Evolutionary conservation across 805 yeast species (phyloP), one percentile per base, ranked within the genome.

Genomic region (Groenewaldozyma tartarivorans): DNA sequence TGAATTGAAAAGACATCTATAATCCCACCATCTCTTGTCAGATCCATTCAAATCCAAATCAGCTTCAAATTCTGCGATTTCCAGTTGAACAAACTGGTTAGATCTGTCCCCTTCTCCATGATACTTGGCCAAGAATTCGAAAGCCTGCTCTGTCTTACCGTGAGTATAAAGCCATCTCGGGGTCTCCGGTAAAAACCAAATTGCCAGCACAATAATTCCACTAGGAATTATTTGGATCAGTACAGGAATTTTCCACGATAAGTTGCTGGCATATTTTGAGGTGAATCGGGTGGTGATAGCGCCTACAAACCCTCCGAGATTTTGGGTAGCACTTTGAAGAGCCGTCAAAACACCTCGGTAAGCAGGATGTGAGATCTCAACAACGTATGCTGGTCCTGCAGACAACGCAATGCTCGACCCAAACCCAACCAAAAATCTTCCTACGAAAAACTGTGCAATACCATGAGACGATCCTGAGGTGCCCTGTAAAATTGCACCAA

Each of bases 291-390:
- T 29, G 15, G 42, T 49, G 21, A 43, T 47, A 3, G 48, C 37
- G 24, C 46, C 42, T 16, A 44, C 27, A 33, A 49, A 41, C n/a
- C 49, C 43, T 2, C 48, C 49, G 22, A 46, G 35, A 38, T 44
- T 44, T 24, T 47, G 45, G 26, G 45, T 39, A 16, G 45, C 32
- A 27, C 48, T 47, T 24, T 46, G 40, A 13, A 40, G 17, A 13
- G 47, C 53, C n/a, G 53, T 43, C 29, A 49, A 17, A 7, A 43
- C 41, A 20, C 52, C 53, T 37, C 49, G 40, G 35, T 46, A 43
- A n/a, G 47, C 42, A 31, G 49, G 49, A 33, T 45, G 49, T 9
- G 50, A 41, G 15, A 47, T 36, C 17, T 47, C 47, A 16, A 45
- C 49, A 30, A 44, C 39, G 24, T 46, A 46, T 17, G 43, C 31